A percentile compares a stretch with the other conserved stretches of the same genome.
Conservation (phyloP, 305 asterid species). For the Rubia balearica region DNA sequence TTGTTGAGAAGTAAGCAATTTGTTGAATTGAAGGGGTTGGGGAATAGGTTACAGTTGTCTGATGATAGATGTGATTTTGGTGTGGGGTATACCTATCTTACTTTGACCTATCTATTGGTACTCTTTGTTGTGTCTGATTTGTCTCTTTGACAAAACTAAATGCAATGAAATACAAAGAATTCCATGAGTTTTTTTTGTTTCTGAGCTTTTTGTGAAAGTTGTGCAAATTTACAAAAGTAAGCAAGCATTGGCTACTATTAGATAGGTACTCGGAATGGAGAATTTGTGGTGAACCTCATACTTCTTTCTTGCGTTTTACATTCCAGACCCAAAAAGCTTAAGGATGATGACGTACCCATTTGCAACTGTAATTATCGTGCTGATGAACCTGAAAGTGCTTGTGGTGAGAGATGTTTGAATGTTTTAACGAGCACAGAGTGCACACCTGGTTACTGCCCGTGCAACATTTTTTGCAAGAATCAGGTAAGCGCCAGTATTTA, state of each 20-base stretch:
- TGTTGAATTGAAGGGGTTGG: constrained; percentile 6
- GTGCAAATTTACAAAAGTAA: not conserved
- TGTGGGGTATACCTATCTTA: not conserved
- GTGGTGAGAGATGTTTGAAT: constrained; percentile 89
- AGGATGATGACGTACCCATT: constrained; percentile 75
- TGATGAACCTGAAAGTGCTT: constrained; percentile 67
- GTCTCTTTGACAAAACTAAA: not conserved
- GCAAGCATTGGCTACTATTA: not conserved
- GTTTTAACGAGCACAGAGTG: constrained; percentile 87
- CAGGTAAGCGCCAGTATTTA: constrained; percentile 36
- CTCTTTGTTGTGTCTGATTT: not conserved
- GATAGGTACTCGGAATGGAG: not conserved
- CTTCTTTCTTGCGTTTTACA: constrained; percentile 10
- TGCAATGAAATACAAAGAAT: not conserved
- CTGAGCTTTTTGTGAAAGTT: not conserved
- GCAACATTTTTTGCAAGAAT: constrained; percentile 63
- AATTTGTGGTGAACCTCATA: constrained; percentile 10
- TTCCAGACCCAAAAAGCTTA: constrained; percentile 51
- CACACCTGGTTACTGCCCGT: constrained; percentile 76
- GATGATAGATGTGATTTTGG: not conserved
- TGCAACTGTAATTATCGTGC: constrained; percentile 70
- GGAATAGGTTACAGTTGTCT: constrained; percentile 12
- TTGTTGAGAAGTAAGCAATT: constrained; percentile 12
- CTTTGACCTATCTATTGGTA: not conserved
- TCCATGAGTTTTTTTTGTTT: not conserved